Conservation (phyloP, 495 filamentous ascomycete species). For the Hypoxylon trugodes region DNA sequence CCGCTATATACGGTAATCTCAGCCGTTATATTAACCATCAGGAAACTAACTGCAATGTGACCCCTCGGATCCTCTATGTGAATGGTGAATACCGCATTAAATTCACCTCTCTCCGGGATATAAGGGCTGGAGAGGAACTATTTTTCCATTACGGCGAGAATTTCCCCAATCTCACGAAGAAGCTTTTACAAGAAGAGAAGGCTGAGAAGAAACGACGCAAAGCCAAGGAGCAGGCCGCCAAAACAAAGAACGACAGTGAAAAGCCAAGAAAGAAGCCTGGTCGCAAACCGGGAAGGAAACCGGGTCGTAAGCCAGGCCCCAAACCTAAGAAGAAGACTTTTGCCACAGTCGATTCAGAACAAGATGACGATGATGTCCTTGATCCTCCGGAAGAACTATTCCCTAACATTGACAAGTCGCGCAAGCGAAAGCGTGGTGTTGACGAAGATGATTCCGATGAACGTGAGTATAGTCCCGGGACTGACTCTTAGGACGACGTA, state of each 20-base stretch:
- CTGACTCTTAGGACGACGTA: slow-evolving; percentile 37
- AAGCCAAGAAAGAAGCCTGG: slow-evolving; percentile 45
- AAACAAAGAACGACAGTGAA: slow-evolving; percentile 27
- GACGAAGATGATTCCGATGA: slow-evolving; percentile 31
- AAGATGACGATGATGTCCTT: slow-evolving; percentile 34
- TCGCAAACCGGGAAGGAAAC: slow-evolving; percentile 44
- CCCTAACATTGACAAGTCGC: slow-evolving; percentile 24
- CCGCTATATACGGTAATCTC: slow-evolving; percentile 62
- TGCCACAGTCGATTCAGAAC: slow-evolving; percentile 34
- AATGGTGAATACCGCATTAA: slow-evolving; percentile 74
- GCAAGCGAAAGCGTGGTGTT: slow-evolving; percentile 38
- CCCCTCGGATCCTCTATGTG: slow-evolving; percentile 67
- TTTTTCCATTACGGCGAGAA: slow-evolving; percentile 74
- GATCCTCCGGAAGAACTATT: slow-evolving; percentile 38
- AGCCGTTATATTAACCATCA: slow-evolving; percentile 77
- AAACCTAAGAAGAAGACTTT: slow-evolving; percentile 45
- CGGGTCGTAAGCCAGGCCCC: slow-evolving; percentile 41
- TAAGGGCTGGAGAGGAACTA: slow-evolving; percentile 71
- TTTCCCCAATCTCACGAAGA: slow-evolving; percentile 59
- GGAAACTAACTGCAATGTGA: slow-evolving; percentile 58
- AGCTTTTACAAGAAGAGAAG: slow-evolving; percentile 55
- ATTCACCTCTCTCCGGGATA: slow-evolving; percentile 66
- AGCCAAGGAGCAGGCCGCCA: slow-evolving; percentile 41
- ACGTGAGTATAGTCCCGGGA: slow-evolving; percentile 35
- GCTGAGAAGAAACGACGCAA: slow-evolving; percentile 49